phyloP scores from a whole-genome alignment of 1,284 basidiomycete genomes.

The Ustilago loliicola region DNA sequence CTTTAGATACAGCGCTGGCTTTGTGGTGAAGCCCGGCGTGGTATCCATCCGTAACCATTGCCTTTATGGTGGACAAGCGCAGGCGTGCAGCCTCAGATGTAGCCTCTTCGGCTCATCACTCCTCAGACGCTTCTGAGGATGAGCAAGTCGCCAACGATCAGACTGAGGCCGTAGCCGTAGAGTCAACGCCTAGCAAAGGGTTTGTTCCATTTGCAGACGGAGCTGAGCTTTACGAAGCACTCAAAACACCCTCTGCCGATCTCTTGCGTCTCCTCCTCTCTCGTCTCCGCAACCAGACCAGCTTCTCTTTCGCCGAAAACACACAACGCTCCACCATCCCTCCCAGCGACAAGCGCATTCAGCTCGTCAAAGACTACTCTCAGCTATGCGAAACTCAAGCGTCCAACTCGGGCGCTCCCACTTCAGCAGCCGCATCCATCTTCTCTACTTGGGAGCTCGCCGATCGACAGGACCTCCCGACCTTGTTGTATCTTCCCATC shows the following conservation, averaged over 20 bases:
- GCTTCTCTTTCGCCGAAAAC: conserved; percentile 43
- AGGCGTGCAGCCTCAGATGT: conserved; percentile 42
- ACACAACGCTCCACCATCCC: conserved; percentile 42
- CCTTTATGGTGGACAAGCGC: conserved; percentile 39
- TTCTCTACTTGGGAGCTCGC: conserved; percentile 52
- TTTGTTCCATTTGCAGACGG: conserved; percentile 34
- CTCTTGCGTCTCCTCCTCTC: conserved; percentile 38
- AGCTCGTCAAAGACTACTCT: conserved; percentile 46
- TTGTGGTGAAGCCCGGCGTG: too few relatives aligned
- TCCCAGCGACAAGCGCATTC: conserved; percentile 42
- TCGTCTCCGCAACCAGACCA: conserved; percentile 43
- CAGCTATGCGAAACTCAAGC: conserved; percentile 49
- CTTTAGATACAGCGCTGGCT: too few relatives aligned
- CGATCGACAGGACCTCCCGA: conserved; percentile 41
- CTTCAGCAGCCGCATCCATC: conserved; percentile 36
- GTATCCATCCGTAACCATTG: not conserved
- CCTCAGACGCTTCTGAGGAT: conserved; percentile 29
- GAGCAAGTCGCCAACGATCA: conserved; percentile 17
- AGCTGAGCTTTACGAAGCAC: conserved; percentile 34
- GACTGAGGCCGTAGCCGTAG: conserved; percentile 7
- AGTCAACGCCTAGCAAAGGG: conserved; percentile 17
- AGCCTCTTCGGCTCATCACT: conserved; percentile 22
- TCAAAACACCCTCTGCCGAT: conserved; percentile 50
- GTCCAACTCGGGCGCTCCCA: conserved; percentile 26
- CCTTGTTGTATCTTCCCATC: conserved; percentile 55